Base-by-base conservation (phyloP, 2,329 filamentous ascomycete genomes). In the Aspergillus nomiae region DNA sequence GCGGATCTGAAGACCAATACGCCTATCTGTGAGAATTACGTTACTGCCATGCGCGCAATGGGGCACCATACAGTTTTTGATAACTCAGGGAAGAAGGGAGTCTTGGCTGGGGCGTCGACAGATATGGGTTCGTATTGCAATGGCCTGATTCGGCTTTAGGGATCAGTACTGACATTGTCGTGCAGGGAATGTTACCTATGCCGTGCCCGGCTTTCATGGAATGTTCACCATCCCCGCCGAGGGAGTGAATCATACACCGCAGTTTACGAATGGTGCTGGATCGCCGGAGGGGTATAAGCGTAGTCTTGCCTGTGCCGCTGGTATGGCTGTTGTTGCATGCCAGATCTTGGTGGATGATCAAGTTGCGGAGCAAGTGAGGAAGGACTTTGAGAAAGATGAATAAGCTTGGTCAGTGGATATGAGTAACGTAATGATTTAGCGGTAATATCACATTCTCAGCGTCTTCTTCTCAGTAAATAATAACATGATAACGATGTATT, bases 171-270 rank as follows among this genome's bases (percentile, higher is more conserved):
- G 24, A 67, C 30, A 32, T 9, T 11, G 1, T 10, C 9, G 3
- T 30, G 3, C 83, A 86, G 70, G 78, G 69, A 60, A 76, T 69
- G 56, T 82, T 78, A 72, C 85, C 74, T 77, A 85, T 81, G 71
- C 69, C 54, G 41, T 77, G 79, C 45, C 76, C 67, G 53, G 80
- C 65, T 68, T 76, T 63, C 45, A 75, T 69, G 48, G 70, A 24
- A 58, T 81, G 79, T 65, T 87, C 62, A 76, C 75, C 19, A 80
- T 84, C 3, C 80, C 82, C 0, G 75, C 77, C 3, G 76, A 78
- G 2, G 80, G 79, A 1, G 81, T 83, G 0, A 85, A 85, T 21
- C 86, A 86, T 63, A 88, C 81, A 9, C 80, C 82, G 0, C 80
- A 82, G 0, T 89, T 86, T 66, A 82, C 84, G 10, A 73, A 76